Conservation (phyloP, 225 moss, liverwort and hornwort genomes). For the Polytrichum commune region DNA sequence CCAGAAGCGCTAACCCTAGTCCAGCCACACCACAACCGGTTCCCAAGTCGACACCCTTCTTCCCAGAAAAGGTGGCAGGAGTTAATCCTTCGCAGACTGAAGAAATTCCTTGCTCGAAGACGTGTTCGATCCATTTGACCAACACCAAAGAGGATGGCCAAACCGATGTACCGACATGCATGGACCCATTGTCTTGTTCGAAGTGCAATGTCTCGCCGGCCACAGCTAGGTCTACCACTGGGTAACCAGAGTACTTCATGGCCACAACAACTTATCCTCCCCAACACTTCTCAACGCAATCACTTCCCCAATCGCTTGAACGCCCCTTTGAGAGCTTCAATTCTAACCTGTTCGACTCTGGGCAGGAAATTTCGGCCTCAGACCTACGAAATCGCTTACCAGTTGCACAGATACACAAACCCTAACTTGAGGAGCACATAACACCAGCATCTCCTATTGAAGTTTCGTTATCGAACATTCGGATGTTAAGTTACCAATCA, state of each 20-base stretch:
- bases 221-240: constrained; percentile 70
- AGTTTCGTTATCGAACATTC: no score
- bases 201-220: constrained; percentile 69
- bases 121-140: constrained; percentile 70
- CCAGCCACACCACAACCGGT: constrained; percentile 83
- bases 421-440: no score
- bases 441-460: no score
- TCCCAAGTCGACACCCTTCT: constrained; percentile 68
- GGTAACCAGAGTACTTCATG: constrained; percentile 72
- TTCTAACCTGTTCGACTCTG: no score
- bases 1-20: constrained; percentile 64
- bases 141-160: constrained; percentile 75
- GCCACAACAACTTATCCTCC: background rate
- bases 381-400: no score
- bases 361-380: no score
- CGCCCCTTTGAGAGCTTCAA: no score
- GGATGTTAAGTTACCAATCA: no score
- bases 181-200: constrained; percentile 86
- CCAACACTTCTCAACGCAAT: no score
- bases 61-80: constrained; percentile 26
- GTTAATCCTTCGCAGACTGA: constrained; percentile 30
- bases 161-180: constrained; percentile 81
- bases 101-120: constrained; percentile 18
- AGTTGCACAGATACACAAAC: no score
- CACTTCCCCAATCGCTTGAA: no score